Conservation (phyloP, 345 rosid genomes). For the Cochlearia excelsa region DNA sequence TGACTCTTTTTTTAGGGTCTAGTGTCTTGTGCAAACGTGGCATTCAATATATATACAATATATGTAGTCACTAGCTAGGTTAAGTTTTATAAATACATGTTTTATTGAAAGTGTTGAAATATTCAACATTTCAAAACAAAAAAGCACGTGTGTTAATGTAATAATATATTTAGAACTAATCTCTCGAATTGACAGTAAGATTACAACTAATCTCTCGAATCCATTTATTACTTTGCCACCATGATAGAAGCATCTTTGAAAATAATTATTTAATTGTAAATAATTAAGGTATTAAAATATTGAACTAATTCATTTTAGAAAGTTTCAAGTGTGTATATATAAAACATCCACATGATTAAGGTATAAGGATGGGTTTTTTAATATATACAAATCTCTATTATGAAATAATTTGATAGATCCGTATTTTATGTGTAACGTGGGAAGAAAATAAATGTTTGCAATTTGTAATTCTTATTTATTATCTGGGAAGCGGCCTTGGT, state of each 20-base stretch:
- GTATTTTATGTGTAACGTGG: conserved; percentile 12
- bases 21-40: too few relatives aligned
- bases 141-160: conserved; percentile 26
- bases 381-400: background rate
- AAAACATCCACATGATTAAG: conserved; percentile 12
- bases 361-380: background rate
- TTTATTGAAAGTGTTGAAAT: conserved; percentile 15
- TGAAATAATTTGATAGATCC: conserved; percentile 10
- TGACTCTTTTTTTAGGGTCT: too few relatives aligned
- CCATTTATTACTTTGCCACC: conserved; percentile 14
- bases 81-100: background rate
- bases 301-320: background rate
- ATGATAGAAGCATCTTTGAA: conserved; percentile 18
- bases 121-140: conserved; percentile 11
- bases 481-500: too few relatives aligned
- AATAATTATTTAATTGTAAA: background rate
- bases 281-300: conserved; percentile 6
- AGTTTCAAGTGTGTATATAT: conserved; percentile 1
- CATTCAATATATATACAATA: background rate
- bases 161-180: conserved; percentile 8
- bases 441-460: background rate
- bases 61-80: too few relatives aligned
- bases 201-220: conserved; percentile 7
- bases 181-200: conserved; percentile 19
- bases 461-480: too few relatives aligned